Conservation (phyloP, 768 basidiomycete genomes). For the Tulasnella sp. region DNA sequence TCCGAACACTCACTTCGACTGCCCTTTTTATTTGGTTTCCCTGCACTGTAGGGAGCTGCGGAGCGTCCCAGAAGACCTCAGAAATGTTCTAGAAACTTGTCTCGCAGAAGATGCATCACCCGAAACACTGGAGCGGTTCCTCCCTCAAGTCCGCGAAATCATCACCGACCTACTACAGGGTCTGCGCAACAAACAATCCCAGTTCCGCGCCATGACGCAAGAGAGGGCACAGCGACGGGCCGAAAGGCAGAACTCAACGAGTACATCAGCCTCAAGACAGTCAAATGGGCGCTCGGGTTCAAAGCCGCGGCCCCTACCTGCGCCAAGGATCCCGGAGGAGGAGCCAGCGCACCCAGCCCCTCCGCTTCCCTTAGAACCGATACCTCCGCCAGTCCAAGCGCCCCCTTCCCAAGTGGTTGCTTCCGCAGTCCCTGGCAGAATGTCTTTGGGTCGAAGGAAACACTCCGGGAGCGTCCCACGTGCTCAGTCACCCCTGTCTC, state of each 20-base stretch:
- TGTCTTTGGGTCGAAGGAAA: conserved; percentile 12
- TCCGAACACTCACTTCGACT: neutral
- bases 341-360: conserved; percentile 14
- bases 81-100: conserved; percentile 83
- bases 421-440: conserved; percentile 18
- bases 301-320: conserved; percentile 41
- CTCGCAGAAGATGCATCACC: conserved; percentile 84
- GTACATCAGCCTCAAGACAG: neutral
- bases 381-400: conserved; percentile 9
- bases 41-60: conserved; percentile 67
- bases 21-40: neutral
- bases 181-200: conserved; percentile 84
- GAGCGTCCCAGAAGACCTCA: conserved; percentile 82
- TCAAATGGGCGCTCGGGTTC: conserved; percentile 42
- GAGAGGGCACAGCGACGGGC: conserved; percentile 41
- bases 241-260: conserved; percentile 16
- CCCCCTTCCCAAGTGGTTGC: neutral
- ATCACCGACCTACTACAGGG: conserved; percentile 92
- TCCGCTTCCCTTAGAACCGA: neutral
- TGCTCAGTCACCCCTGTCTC: neutral
- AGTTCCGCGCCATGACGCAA: conserved; percentile 72
- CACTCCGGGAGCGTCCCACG: conserved; percentile 18
- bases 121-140: conserved; percentile 81
- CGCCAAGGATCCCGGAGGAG: conserved; percentile 32
- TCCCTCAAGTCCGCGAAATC: conserved; percentile 86